phyloP scores from a whole-genome alignment of 345 rosid species.

The Gossypium anomalum region DNA sequence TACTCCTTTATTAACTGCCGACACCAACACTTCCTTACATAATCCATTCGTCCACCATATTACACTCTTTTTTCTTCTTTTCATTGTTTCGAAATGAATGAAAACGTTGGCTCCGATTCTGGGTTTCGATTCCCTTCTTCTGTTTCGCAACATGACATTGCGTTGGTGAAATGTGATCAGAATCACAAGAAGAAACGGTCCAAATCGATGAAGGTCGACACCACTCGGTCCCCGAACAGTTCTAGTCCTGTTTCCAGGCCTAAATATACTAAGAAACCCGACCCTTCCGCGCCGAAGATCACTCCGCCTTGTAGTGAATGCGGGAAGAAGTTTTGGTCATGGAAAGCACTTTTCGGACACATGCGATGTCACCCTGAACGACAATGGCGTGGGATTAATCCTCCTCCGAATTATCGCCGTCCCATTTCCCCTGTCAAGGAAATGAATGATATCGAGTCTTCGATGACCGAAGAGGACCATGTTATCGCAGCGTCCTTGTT shows the following conservation, averaged over 20 bases:
- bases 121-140: slow-evolving; percentile 23
- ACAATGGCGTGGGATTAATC: slow-evolving; percentile 75
- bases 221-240: slow-evolving; percentile 15
- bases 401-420: slow-evolving; percentile 41
- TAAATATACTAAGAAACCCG: slow-evolving; percentile 52
- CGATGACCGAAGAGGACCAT: slow-evolving; percentile 52
- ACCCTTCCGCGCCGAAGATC: slow-evolving; percentile 65
- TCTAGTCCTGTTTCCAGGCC: slow-evolving; percentile 26
- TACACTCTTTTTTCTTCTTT: slow-evolving; percentile 20
- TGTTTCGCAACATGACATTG: slow-evolving; percentile 15
- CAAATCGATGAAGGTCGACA: slow-evolving; percentile 26
- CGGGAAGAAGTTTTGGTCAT: slow-evolving; percentile 83
- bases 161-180: slow-evolving; percentile 21
- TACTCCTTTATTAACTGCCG: slow-evolving; percentile 25
- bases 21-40: slow-evolving; percentile 29
- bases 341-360: slow-evolving; percentile 92
- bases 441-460: not conserved
- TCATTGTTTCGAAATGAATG: slow-evolving; percentile 17
- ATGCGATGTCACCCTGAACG: slow-evolving; percentile 96
- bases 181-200: slow-evolving; percentile 49
- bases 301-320: slow-evolving; percentile 82
- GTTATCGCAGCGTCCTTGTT: slow-evolving; percentile 66
- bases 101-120: slow-evolving; percentile 24
- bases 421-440: not conserved
- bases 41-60: slow-evolving; percentile 27